A percentile compares a stretch with the other conserved stretches of the same genome.
phyloP scores from a whole-genome alignment of 805 yeast species.

The Ogataea thermomethanolica region DNA sequence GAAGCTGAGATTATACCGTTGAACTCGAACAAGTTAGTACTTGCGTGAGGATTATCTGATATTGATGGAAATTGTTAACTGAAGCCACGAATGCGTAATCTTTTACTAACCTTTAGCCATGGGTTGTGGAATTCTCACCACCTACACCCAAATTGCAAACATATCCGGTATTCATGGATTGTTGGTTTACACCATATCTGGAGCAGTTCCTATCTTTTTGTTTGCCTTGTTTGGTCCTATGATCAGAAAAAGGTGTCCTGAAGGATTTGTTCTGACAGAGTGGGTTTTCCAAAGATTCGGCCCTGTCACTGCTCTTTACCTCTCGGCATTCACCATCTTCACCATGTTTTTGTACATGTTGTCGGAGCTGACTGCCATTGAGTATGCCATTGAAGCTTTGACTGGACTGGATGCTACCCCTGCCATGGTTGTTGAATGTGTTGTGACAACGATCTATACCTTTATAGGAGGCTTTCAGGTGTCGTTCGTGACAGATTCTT shows the following conservation, averaged over 20 bases:
- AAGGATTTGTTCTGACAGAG: slow-evolving; percentile 88
- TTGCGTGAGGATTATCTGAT: slow-evolving; percentile 70
- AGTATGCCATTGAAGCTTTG: slow-evolving; percentile 69
- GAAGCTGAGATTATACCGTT: slow-evolving; percentile 72
- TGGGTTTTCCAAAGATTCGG: slow-evolving; percentile 92
- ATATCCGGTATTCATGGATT: slow-evolving; percentile 84
- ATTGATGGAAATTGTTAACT: slow-evolving; percentile 33
- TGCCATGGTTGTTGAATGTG: slow-evolving; percentile 79
- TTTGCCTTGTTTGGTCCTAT: slow-evolving; percentile 82
- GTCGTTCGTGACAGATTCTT: slow-evolving; percentile 80
- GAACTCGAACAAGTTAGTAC: slow-evolving; percentile 79
- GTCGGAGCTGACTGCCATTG: slow-evolving; percentile 78
- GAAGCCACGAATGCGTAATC: slow-evolving; percentile 2
- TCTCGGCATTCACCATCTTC: slow-evolving; percentile 77
- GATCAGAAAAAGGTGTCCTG: slow-evolving; percentile 74
- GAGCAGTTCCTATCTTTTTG: slow-evolving; percentile 80
- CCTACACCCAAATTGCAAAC: slow-evolving; percentile 85
- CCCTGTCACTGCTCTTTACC: slow-evolving; percentile 61
- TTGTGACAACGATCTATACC: slow-evolving; percentile 83
- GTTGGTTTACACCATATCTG: slow-evolving; percentile 71
- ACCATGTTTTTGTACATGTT: slow-evolving; percentile 86
- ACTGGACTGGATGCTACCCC: slow-evolving; percentile 80
- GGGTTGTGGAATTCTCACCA: slow-evolving; percentile 86
- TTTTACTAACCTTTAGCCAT: slow-evolving; percentile 46
- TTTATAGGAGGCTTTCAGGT: slow-evolving; percentile 86